A percentile compares a stretch with the other conserved stretches of the same genome.
Conservation (phyloP, 2,329 filamentous ascomycete species). For the Tolypocladium amazonense region DNA sequence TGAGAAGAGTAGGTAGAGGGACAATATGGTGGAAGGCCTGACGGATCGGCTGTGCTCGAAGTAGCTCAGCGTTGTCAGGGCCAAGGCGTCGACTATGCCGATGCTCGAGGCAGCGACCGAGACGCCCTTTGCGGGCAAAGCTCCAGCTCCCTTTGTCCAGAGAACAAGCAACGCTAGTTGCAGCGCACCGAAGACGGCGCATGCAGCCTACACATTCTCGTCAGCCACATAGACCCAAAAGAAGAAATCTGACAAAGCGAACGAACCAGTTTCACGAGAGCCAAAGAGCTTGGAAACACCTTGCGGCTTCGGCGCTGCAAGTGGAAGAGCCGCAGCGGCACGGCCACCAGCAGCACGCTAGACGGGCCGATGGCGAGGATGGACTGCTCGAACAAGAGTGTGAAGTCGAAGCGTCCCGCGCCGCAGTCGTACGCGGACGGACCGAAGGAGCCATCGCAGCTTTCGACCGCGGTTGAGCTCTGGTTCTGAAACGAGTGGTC, state of each 20-base stretch:
- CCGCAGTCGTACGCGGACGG: background rate
- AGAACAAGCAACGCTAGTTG: background rate
- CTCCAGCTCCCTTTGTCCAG: background rate
- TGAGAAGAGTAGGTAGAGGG: slow-evolving; percentile 24
- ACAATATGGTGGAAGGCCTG: slow-evolving; percentile 27
- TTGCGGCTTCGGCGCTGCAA: background rate
- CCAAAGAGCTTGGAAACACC: background rate
- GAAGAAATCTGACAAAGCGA: background rate
- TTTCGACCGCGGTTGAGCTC: background rate
- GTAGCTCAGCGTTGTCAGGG: slow-evolving; percentile 15
- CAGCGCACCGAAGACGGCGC: background rate
- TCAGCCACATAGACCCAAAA: background rate
- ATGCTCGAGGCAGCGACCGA: slow-evolving; percentile 10
- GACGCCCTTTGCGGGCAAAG: background rate
- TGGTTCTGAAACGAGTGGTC: background rate
- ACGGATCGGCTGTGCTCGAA: slow-evolving; percentile 20
- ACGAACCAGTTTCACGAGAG: background rate
- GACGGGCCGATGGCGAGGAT: background rate
- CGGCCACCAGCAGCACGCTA: background rate
- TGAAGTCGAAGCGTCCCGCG: background rate
- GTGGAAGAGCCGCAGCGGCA: background rate
- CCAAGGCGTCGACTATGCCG: slow-evolving; percentile 14
- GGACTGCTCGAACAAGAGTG: background rate
- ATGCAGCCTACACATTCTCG: background rate
- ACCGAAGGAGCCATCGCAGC: background rate